Percentiles rank a stretch among this genome's conserved stretches.
phyloP scores from a whole-genome alignment of 192 early-diverging fungal species.

The Backusella parvicylindrica region DNA sequence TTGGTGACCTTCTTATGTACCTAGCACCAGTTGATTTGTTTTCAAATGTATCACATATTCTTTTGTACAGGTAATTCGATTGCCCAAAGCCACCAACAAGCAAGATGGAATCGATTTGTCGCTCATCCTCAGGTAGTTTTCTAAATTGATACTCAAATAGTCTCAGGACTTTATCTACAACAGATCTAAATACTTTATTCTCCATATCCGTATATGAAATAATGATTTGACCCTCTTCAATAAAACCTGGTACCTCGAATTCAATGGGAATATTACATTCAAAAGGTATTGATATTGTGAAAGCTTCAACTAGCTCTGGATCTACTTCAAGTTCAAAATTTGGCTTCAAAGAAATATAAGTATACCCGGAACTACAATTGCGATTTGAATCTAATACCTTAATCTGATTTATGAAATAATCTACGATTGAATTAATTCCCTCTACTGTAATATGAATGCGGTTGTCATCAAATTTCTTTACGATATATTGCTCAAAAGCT shows the following conservation, averaged over 20 bases:
- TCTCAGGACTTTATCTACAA: slow-evolving; percentile 39
- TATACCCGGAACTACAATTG: neutral
- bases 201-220: slow-evolving; percentile 43
- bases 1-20: slow-evolving; percentile 41
- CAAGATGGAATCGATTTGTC: slow-evolving; percentile 39
- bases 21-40: slow-evolving; percentile 35
- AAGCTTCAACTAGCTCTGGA: slow-evolving; percentile 36
- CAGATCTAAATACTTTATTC: slow-evolving; percentile 44
- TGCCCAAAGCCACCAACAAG: slow-evolving; percentile 52
- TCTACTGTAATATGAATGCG: slow-evolving; percentile 34
- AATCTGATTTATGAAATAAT: slow-evolving; percentile 46
- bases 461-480: slow-evolving; percentile 37
- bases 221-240: slow-evolving; percentile 23
- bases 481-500: slow-evolving; percentile 43
- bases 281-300: slow-evolving; percentile 39
- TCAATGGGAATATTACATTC: slow-evolving; percentile 10
- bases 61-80: slow-evolving; percentile 46
- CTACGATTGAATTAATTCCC: slow-evolving; percentile 37
- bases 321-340: slow-evolving; percentile 46
- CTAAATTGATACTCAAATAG: slow-evolving; percentile 43
- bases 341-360: slow-evolving; percentile 12
- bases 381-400: slow-evolving; percentile 15
- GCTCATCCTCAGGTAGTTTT: slow-evolving; percentile 21
- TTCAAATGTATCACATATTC: slow-evolving; percentile 37
- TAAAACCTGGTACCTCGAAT: neutral